Percentiles rank a stretch among this genome's conserved stretches.
These are phyloP conservation scores for Davidsoniella virescens DNA, from an alignment of 2,329 filamentous ascomycete genomes.

Conservation along the genomic window DNA sequence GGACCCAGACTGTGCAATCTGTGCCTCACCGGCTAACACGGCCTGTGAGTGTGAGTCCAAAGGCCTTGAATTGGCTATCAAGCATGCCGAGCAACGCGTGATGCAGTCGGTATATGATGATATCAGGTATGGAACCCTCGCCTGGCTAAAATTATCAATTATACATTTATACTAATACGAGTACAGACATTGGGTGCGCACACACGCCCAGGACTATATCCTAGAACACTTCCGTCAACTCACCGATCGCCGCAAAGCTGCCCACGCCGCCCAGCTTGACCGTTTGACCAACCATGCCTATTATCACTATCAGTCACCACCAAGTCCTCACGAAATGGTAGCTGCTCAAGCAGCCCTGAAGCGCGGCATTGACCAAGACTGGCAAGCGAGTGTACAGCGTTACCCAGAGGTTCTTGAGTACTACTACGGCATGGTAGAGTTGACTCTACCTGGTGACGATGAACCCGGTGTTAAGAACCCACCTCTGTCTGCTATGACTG, in stretches of 20 bases:
- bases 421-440: slow-evolving; percentile 54
- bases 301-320: slow-evolving; percentile 39
- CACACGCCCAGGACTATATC: slow-evolving; percentile 51
- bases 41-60: slow-evolving; percentile 51
- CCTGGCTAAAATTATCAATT: neutral
- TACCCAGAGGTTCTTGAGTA: slow-evolving; percentile 75
- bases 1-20: slow-evolving; percentile 56
- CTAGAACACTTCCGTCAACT: slow-evolving; percentile 47
- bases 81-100: slow-evolving; percentile 46
- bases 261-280: slow-evolving; percentile 39
- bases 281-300: slow-evolving; percentile 38
- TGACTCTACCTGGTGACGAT: slow-evolving; percentile 47
- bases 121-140: slow-evolving; percentile 35
- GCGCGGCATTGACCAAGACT: slow-evolving; percentile 62
- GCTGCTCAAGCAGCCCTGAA: slow-evolving; percentile 51
- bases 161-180: too few relatives aligned
- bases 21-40: slow-evolving; percentile 39
- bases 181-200: slow-evolving; percentile 46
- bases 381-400: slow-evolving; percentile 55
- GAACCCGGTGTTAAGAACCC: slow-evolving; percentile 43
- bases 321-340: slow-evolving; percentile 45
- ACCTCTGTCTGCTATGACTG: slow-evolving; percentile 37
- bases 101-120: slow-evolving; percentile 47
- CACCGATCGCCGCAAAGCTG: slow-evolving; percentile 42
- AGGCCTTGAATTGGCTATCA: slow-evolving; percentile 44